Conservation (phyloP, 495 filamentous ascomycete genomes). For the Letharia columbiana region DNA sequence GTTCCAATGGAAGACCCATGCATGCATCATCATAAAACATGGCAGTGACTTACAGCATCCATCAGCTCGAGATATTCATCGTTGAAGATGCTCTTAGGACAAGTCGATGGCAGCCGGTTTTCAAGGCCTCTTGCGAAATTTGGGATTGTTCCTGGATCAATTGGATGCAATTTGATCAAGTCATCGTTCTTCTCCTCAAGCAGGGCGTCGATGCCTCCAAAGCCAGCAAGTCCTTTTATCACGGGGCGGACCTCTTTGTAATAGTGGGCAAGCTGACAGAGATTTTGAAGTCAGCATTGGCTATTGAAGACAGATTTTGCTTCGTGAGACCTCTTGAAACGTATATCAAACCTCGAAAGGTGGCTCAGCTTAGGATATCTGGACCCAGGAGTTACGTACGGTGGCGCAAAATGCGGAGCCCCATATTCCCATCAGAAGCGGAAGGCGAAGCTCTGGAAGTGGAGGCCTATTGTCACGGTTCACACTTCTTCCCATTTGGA, state of each 20-base stretch:
- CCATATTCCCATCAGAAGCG: conserved; percentile 83
- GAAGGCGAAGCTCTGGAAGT: conserved; percentile 72
- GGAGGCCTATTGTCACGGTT: conserved; percentile 49
- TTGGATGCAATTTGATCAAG: conserved; percentile 80
- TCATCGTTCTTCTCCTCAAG: conserved; percentile 76
- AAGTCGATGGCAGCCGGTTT: conserved; percentile 58
- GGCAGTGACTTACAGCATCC: conserved; percentile 50
- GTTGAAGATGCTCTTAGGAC: conserved; percentile 63
- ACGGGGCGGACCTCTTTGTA: conserved; percentile 85
- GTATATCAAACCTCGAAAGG: not conserved
- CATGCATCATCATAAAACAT: not conserved
- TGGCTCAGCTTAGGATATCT: not conserved
- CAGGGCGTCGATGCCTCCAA: conserved; percentile 72
- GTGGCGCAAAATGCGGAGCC: conserved; percentile 95
- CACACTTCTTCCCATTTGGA: conserved; percentile 59
- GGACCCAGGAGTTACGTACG: not conserved
- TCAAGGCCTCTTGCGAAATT: conserved; percentile 81
- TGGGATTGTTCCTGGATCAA: conserved; percentile 79
- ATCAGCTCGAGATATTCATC: conserved; percentile 72
- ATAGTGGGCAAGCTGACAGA: conserved; percentile 63
- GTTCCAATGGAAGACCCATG: not conserved
- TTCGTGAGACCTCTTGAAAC: not conserved
- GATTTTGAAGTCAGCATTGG: not conserved
- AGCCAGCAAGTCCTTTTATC: conserved; percentile 61
- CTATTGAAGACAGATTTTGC: not conserved